Conservation (phyloP, 2,329 filamentous ascomycete genomes). For the Trichophyton rubrum region DNA sequence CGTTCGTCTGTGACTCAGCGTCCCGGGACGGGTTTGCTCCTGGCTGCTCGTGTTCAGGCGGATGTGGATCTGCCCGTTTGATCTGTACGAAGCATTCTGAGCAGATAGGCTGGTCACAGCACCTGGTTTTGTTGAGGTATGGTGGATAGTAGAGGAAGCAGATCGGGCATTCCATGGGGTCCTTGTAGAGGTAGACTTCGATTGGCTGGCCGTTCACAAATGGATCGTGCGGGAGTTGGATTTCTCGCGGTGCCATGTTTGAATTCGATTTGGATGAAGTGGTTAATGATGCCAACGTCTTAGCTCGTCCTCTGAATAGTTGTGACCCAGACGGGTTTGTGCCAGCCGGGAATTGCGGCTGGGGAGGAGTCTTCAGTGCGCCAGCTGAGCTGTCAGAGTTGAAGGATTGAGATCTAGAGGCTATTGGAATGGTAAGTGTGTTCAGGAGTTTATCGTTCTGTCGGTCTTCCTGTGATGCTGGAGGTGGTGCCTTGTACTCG, state of each 20-base stretch:
- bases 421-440: conserved; percentile 66
- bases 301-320: conserved; percentile 69
- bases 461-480: conserved; percentile 36
- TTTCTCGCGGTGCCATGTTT: conserved; percentile 63
- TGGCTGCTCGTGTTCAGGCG: conserved; percentile 58
- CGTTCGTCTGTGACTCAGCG: conserved; percentile 26
- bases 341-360: conserved; percentile 37
- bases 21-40: conserved; percentile 28
- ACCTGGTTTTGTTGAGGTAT: conserved; percentile 85
- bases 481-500: conserved; percentile 41
- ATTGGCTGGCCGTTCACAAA: conserved; percentile 90
- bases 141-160: conserved; percentile 94
- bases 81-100: conserved; percentile 99
- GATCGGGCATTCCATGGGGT: conserved; percentile 81
- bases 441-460: conserved; percentile 51
- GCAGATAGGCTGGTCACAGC: conserved; percentile 91
- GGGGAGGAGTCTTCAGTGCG: conserved; percentile 39
- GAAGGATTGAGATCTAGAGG: conserved; percentile 61
- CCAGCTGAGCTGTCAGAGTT: conserved; percentile 60
- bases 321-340: conserved; percentile 40
- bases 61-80: conserved; percentile 81
- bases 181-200: conserved; percentile 87
- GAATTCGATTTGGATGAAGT: conserved; percentile 63
- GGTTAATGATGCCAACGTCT: conserved; percentile 73
- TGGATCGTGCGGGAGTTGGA: conserved; percentile 67